Evolutionary conservation across 345 rosid species (phyloP), one percentile per base, ranked within the genome.

Genomic region (Euphorbia lathyris): DNA sequence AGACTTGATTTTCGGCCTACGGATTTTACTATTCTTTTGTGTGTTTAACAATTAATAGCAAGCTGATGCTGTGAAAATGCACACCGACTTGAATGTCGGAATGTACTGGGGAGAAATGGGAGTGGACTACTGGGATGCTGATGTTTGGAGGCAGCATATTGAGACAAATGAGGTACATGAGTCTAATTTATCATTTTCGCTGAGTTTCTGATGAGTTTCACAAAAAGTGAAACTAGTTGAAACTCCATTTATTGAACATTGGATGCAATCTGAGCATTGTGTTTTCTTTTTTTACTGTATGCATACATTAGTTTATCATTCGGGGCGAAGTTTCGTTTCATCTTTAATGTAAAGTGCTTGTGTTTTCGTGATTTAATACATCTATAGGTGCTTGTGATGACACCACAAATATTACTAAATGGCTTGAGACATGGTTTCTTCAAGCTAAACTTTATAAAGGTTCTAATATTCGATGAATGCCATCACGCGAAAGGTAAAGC

Each of bases 351-450:
- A n/a, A n/a, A n/a, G n/a, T 11, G 51, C 38, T 34, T 34, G 38
- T 34, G 38, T 34, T 34, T 34, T 56, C 36, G 20, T 45, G 19
- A 14, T 69, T 63, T 73, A 38, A 30, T 76, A 23, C 58, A 52
- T 72, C 52, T 65, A 23, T 75, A 94, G 98, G 95, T 94, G 63
- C 86, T 92, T 78, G 97, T 95, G 76, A 92, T 95, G 99, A 95
- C 99, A 12, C 99, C 93, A 20, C 88, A 81, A 26, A 88, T 95
- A 78, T 81, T 95, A 76, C 93, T 95, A 5, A 13, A 52, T 72
- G 84, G 90, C 65, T 81, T 95, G 83, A 87, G 93, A 76, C 96
- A 77, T 64, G 68, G 86, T 79, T 83, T 84, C 75, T 78, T 95
- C 70, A 81, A 65, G 4, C 71, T 90, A 47, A 77, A 81, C 67